Evolutionary conservation across 257 asterid species (phyloP).

Genomic region (Misopates orontium): DNA sequence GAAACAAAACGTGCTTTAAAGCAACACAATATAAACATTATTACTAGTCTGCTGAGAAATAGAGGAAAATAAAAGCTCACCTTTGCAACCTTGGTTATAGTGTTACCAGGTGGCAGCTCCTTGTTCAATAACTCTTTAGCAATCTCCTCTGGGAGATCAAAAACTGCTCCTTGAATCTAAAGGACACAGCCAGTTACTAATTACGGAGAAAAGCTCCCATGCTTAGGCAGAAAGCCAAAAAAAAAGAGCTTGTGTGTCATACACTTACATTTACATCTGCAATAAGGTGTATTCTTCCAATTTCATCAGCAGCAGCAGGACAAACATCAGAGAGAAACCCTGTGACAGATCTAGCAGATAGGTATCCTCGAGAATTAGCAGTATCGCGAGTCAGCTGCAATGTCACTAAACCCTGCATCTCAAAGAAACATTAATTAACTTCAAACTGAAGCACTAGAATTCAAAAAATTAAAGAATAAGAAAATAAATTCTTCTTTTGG

Average conservation of each 20-base stretch:
- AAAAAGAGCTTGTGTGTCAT: constrained; percentile 2
- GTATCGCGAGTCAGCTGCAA: constrained; percentile 74
- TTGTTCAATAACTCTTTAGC: constrained; percentile 72
- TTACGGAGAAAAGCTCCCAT: constrained; percentile 11
- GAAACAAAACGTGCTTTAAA: too few relatives aligned
- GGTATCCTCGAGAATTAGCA: constrained; percentile 58
- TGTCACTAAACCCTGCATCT: constrained; percentile 75
- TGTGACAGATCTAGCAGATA: constrained; percentile 81
- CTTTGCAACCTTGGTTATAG: constrained; percentile 73
- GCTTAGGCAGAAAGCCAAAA: constrained; percentile 2
- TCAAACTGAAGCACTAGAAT: background rate
- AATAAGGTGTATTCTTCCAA: constrained; percentile 71
- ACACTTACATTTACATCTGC: constrained; percentile 67
- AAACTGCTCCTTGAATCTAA: constrained; percentile 90
- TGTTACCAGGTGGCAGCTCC: constrained; percentile 85
- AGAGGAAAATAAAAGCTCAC: constrained; percentile 32
- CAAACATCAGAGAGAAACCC: constrained; percentile 87
- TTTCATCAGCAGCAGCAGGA: constrained; percentile 90
- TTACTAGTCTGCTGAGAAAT: background rate
- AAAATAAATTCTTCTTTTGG: too few relatives aligned
- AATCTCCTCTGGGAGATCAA: constrained; percentile 95
- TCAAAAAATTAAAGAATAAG: background rate
- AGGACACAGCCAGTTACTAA: constrained; percentile 6
- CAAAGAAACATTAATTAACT: constrained; percentile 12
- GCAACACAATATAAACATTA: background rate